Conservation (phyloP, 2,329 filamentous ascomycete species). For the Aspergillus brunneoviolaceus region DNA sequence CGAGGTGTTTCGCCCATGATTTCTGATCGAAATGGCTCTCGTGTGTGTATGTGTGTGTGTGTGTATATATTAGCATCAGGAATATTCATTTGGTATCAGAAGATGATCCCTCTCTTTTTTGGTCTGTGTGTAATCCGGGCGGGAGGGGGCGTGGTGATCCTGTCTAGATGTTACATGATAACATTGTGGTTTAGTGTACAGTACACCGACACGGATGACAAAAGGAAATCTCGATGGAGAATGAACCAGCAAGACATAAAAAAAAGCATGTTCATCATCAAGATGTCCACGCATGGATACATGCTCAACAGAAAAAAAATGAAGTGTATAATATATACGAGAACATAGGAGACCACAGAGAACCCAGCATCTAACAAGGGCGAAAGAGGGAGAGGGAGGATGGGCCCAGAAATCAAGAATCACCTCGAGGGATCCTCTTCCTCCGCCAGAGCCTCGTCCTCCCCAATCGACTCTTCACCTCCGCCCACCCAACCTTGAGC, state of each 20-base stretch:
- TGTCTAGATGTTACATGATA: no score
- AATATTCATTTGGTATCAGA: constrained; percentile 21
- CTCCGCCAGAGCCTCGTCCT: constrained; percentile 27
- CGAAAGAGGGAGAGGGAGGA: neutral
- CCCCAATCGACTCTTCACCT: constrained; percentile 34
- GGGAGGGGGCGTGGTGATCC: no score
- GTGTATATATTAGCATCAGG: constrained; percentile 43
- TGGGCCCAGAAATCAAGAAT: neutral
- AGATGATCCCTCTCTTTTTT: no score
- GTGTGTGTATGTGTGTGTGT: constrained; percentile 26
- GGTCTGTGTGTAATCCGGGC: no score
- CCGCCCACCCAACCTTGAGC: constrained; percentile 34
- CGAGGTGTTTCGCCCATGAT: constrained; percentile 23
- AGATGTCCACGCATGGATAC: neutral
- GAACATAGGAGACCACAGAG: constrained; percentile 1
- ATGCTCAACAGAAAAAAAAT: neutral
- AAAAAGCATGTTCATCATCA: constrained; percentile 25
- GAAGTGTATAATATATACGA: neutral
- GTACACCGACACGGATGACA: neutral
- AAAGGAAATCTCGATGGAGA: neutral
- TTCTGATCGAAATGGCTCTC: constrained; percentile 22
- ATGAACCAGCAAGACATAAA: neutral
- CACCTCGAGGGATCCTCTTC: neutral
- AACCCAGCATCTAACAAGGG: neutral
- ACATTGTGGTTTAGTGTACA: neutral